Percentiles rank a stretch among this genome's conserved stretches.
phyloP scores from a whole-genome alignment of 2,329 filamentous ascomycete genomes.

The Thielaviopsis euricoi region DNA sequence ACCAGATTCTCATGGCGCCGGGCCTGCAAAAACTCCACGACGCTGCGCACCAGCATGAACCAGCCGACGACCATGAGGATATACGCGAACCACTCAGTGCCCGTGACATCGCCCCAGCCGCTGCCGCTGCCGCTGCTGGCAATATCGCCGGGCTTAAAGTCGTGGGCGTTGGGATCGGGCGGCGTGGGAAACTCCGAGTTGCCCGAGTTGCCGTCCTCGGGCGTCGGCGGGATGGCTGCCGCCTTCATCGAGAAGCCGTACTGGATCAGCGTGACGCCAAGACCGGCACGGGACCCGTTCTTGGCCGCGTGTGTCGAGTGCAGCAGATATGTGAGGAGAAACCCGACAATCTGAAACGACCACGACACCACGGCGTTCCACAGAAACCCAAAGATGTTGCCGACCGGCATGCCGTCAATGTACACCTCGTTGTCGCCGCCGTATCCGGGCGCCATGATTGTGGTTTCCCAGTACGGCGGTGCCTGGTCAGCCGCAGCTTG shows the following conservation, averaged over 20 bases:
- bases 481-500: constrained; percentile 93
- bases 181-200: constrained; percentile 50
- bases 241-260: constrained; percentile 94
- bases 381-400: constrained; percentile 70
- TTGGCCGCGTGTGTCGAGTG: constrained; percentile 98
- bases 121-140: constrained; percentile 25
- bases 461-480: constrained; percentile 98
- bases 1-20: constrained; percentile 86
- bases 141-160: constrained; percentile 63
- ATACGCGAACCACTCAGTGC: constrained; percentile 81
- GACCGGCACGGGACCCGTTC: constrained; percentile 84
- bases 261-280: constrained; percentile 89
- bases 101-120: constrained; percentile 41
- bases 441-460: constrained; percentile 82
- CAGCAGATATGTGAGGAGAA: constrained; percentile 91
- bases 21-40: constrained; percentile 77
- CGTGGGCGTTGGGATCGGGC: constrained; percentile 74
- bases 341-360: constrained; percentile 92
- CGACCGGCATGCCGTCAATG: constrained; percentile 87
- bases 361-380: constrained; percentile 96
- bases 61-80: constrained; percentile 91
- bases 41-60: constrained; percentile 91
- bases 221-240: constrained; percentile 27
- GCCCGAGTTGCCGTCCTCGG: constrained; percentile 27
- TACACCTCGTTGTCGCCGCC: constrained; percentile 90